Evolutionary conservation across 106 monocot species (phyloP), one percentile per base, ranked within the genome.

Genomic region (Agapanthus africanus): DNA sequence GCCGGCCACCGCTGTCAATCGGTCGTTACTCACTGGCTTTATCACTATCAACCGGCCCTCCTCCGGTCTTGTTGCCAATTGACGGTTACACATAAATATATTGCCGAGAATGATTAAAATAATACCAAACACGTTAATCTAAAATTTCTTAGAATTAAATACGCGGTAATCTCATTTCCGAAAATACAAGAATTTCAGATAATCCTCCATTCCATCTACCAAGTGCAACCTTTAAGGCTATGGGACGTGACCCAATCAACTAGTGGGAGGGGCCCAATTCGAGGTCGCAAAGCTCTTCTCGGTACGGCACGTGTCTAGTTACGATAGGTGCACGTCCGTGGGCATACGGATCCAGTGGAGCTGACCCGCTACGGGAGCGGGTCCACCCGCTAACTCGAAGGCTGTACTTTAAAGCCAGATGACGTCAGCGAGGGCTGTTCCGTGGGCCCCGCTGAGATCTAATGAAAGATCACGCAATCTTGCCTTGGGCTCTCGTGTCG

Each of bases 391-490:
- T 23, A 66, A 23, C 11, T 57, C 30, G 13, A 16, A 6, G 5
- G 21, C 26, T 40, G 65, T 42, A 66, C 66, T 66, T 66, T 66
- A 41, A 40, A 66, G 66, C 40, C 66, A 28, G 66, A 66, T 66
- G 66, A 66, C 27, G 66, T 41, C 21, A 63, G 63, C 63, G 56
- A 11, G 4, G 30, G 56, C 19, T n/a, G 18, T 18, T 36, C n/a
- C 8, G 41, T 66, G 66, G 66, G 46, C 0, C 67, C 67, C 47
- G 18, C 9, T 32, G 15, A 34, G 67, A 68, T 68, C 67, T 68
- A 68, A 66, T 30, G 39, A 47, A 68, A 68, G 28, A 47, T 68
- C 67, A 49, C 47, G 67, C 47, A 68, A 68, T 68, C 42, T 68
- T 49, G 47, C 33, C 10, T 18, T 49, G 67, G 26, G 27, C 28